Percentiles rank a stretch among this genome's conserved stretches.
phyloP scores from a whole-genome alignment of 2,329 filamentous ascomycete species.

The Stagonosporopsis rhizophila region DNA sequence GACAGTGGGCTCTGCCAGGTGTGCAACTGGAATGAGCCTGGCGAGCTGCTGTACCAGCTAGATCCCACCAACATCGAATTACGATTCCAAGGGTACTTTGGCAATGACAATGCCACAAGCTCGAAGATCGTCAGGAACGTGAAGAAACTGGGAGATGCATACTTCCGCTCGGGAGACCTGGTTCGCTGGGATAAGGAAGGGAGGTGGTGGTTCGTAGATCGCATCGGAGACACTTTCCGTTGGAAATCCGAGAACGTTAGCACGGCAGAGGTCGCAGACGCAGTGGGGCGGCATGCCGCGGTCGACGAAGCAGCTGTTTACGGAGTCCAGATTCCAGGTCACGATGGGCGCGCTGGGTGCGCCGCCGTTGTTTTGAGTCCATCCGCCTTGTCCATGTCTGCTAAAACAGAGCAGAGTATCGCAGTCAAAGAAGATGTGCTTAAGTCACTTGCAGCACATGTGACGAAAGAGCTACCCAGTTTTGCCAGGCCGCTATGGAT shows the following conservation, averaged over 20 bases:
- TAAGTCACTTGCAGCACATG: slow-evolving; percentile 44
- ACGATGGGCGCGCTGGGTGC: slow-evolving; percentile 56
- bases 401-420: slow-evolving; percentile 12
- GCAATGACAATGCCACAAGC: slow-evolving; percentile 42
- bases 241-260: slow-evolving; percentile 57
- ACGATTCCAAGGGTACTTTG: slow-evolving; percentile 71
- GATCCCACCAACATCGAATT: slow-evolving; percentile 53
- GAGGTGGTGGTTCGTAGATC: slow-evolving; percentile 49
- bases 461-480: slow-evolving; percentile 47
- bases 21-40: slow-evolving; percentile 68
- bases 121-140: slow-evolving; percentile 47
- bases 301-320: slow-evolving; percentile 55
- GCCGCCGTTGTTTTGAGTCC: slow-evolving; percentile 49
- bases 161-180: slow-evolving; percentile 49
- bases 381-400: slow-evolving; percentile 9
- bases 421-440: slow-evolving; percentile 25
- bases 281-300: slow-evolving; percentile 48
- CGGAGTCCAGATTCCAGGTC: slow-evolving; percentile 53
- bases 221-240: slow-evolving; percentile 50
- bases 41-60: slow-evolving; percentile 68
- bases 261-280: slow-evolving; percentile 54
- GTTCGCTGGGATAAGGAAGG: slow-evolving; percentile 42
- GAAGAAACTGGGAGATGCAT: slow-evolving; percentile 46
- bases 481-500: slow-evolving; percentile 57
- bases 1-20: slow-evolving; percentile 70